Base-by-base conservation (phyloP, 2,329 filamentous ascomycete genomes). In the Paraphaeosphaeria sporulosa region DNA sequence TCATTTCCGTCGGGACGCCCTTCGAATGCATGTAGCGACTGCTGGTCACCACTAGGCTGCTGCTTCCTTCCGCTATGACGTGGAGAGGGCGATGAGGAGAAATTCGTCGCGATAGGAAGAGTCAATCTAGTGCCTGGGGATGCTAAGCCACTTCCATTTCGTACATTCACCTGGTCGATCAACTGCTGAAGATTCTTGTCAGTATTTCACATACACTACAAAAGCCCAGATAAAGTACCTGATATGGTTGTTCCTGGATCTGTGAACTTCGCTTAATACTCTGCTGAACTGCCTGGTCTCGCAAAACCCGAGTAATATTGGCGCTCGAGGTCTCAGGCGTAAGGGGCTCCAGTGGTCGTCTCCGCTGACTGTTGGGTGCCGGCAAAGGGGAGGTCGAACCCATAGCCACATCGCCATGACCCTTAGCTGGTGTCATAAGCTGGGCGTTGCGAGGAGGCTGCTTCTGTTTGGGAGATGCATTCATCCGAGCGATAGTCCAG, bases 401-500 rank as follows among this genome's bases (percentile, higher is more conserved):
- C 34, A 48, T 19, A 13, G 42, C 4, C 3, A 40, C 6, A n/a
- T 57, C 55, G 10, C 44, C 36, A 10, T 25, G 59, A 12, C 64
- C 68, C 62, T 71, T 74, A 10, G 62, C 62, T 38, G 72, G 73
- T 42, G 71, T 74, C 27, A 63, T 63, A 4, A 71, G 58, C 34
- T 74, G 75, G 8, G 7, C 36, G 19, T 67, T 67, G n/a, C n/a
- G 61, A 7, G 17, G 12, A 7, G 36, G 21, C 32, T 57, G 61
- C 30, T 55, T 71, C 0, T 60, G 59, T 53, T 71, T 75, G 23
- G 69, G 43, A 1, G 60, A 54, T 17, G 77, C 57, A 48, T 83
- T 83, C 75, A 85, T 78, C 60, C 80, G 82, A 25, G 83, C 82
- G 46, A 82, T 76, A 0, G 79, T 80, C 81, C 82, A 85, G 1